Evolutionary conservation across 1,139 yeast species (phyloP).

Genomic region (Yamadazyma diddensiae): DNA sequence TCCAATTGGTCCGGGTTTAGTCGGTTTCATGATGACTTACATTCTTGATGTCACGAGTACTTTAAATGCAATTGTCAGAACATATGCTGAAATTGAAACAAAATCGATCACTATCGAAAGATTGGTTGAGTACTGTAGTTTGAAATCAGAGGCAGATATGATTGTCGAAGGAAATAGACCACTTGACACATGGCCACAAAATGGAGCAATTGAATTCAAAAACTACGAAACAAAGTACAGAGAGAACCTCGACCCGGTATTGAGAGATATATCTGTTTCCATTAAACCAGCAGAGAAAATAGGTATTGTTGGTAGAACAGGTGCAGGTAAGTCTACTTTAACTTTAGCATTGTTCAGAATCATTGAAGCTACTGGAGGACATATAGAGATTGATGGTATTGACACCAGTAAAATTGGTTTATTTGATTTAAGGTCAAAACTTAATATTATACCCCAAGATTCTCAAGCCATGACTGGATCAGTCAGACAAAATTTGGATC

Average conservation of each 20-base stretch:
- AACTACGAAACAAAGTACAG: constrained; percentile 34
- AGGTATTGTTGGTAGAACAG: constrained; percentile 43
- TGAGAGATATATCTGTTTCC: constrained; percentile 24
- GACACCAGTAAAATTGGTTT: constrained; percentile 32
- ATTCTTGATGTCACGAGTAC: constrained; percentile 31
- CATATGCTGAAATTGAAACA: constrained; percentile 36
- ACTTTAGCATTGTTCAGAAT: constrained; percentile 38
- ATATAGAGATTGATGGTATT: constrained; percentile 30
- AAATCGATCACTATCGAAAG: constrained; percentile 35
- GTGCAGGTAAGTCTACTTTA: constrained; percentile 41
- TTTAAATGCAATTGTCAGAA: constrained; percentile 30
- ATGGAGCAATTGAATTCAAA: constrained; percentile 28
- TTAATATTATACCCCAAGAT: constrained; percentile 40
- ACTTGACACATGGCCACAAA: constrained; percentile 25
- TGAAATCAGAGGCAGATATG: constrained; percentile 33
- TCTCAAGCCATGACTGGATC: constrained; percentile 36
- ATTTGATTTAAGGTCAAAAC: constrained; percentile 30
- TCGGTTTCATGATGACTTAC: constrained; percentile 38
- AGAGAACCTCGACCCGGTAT: constrained; percentile 35
- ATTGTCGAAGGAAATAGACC: constrained; percentile 27
- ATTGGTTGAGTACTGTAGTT: constrained; percentile 32
- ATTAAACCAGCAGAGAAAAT: constrained; percentile 34
- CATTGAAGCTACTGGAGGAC: constrained; percentile 32
- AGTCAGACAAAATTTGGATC: constrained; percentile 36
- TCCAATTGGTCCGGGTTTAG: constrained; percentile 29